Base-by-base conservation (phyloP, 495 filamentous ascomycete genomes). In the Baudoinia panamericana region DNA sequence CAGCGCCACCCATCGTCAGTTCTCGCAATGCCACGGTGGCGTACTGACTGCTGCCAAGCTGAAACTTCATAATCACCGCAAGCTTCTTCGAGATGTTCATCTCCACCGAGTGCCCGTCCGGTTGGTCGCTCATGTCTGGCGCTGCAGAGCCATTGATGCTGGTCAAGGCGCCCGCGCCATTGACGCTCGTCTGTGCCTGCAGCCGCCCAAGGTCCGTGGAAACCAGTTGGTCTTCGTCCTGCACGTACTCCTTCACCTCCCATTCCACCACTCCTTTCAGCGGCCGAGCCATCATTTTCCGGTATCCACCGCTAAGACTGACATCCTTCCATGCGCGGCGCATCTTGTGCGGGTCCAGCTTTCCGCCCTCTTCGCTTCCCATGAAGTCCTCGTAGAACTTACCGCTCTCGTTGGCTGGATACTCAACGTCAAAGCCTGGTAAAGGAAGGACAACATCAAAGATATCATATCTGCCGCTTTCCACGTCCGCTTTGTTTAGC, bases 371-470 rank as follows among this genome's bases (percentile, higher is more conserved):
- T 33, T 77, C 69, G 38, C 69, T 78, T 11, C 56, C 70, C 92
- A 97, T 96, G 59, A 94, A 90, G 7, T 68, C 61, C 40, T 65
- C 67, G 58, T 96, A 97, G 56, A 77, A 86, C 8, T 75, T 71
- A 11, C 75, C 78, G 51, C 95, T 72, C n/a, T 71, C 71, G 52
- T 95, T 94, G 2, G 64, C 55, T 1, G 90, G 90, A 54, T 96
- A 97, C 6, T 79, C 57, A 22, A 95, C 72, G 49, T 94, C 87
- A 60, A 72, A 96, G 22, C 90, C 90, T 4, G 92, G 88, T 10
- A 79, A 76, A n/a, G 90, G 86, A 2, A 97, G 68, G n/a, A 97
- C 88, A 39, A 97, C 55, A 53, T 97, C 90, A 52, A 80, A 87
- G 49, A 96, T 81, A 21, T 65, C 71, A 57, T 80, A 93, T 41